Evolutionary conservation across 2,329 filamentous ascomycete species (phyloP).

Genomic region (Xylariaceae sp.): DNA sequence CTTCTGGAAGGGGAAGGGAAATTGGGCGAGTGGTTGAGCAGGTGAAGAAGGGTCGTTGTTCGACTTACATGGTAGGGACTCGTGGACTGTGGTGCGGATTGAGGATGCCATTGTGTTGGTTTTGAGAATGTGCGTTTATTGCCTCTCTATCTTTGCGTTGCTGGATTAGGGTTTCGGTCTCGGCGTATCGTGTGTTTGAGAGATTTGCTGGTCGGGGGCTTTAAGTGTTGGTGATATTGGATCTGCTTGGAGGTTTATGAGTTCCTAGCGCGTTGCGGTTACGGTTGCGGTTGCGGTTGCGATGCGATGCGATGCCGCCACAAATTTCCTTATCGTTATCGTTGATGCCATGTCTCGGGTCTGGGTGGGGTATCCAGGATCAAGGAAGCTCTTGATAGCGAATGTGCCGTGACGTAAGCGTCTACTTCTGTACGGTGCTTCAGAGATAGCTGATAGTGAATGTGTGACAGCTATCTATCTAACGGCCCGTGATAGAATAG

Average conservation of each 20-base stretch:
- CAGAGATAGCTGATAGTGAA: too few relatives aligned
- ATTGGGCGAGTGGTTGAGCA: not conserved
- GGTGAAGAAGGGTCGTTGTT: not conserved
- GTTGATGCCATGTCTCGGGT: too few relatives aligned
- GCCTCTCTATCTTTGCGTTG: not conserved
- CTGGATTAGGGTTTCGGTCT: not conserved
- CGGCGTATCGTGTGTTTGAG: not conserved
- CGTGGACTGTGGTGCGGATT: constrained; percentile 72
- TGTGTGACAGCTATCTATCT: not conserved
- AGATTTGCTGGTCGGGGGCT: too few relatives aligned
- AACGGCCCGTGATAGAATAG: constrained; percentile 9
- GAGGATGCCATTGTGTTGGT: constrained; percentile 60
- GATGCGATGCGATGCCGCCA: not conserved
- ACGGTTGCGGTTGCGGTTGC: not conserved
- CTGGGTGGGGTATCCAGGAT: too few relatives aligned
- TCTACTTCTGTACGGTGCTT: constrained; percentile 14
- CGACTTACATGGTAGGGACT: constrained; percentile 78
- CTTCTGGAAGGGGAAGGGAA: not conserved
- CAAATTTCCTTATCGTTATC: constrained; percentile 28
- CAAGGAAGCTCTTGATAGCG: not conserved
- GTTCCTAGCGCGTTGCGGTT: too few relatives aligned
- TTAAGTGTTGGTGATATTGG: too few relatives aligned
- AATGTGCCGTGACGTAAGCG: constrained; percentile 12
- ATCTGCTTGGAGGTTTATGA: too few relatives aligned
- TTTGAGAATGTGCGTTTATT: not conserved